Base-by-base conservation (phyloP, 2,329 filamentous ascomycete genomes). In the Corinectria fuckeliana region DNA sequence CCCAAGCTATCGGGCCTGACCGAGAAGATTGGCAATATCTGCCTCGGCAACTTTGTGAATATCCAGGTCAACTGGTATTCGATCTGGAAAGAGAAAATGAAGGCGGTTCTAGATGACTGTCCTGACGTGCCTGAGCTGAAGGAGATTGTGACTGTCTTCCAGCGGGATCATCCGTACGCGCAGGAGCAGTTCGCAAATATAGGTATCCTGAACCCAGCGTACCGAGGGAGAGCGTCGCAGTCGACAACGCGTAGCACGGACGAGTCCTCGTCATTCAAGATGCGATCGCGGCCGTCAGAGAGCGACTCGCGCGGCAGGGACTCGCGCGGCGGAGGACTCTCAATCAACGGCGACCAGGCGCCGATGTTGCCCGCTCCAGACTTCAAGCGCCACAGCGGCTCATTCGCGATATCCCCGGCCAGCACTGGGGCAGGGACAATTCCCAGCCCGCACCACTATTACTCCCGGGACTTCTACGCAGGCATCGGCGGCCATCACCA, bases 31-130 rank as follows among this genome's bases (percentile, higher is more conserved):
- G 92, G 95, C 69, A 91, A 93, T 69, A 89, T 91, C 21, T 94
- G 92, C 69, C 82, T 97, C 41, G 86, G 85, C 57, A 93, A 92
- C 69, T 92, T 98, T 70, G 87, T 97, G 66, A 88, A 90, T 63
- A 89, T 96, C 44, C 93, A 97, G 75, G 84, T 87, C 16, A 83
- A 86, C 48, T 99, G 94, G 94, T 93, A 89, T 73, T 83, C 83
- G 56, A 88, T 92, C 36, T 93, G 93, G 87, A 89, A 91, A 69
- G 89, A 91, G 67, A 97, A 96, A 79, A 85, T 97, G 62, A 88
- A 86, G 65, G 84, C 85, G 8, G 86, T 95, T 2, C 82, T 97
- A 5, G 87, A 88, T 30, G 86, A 90, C 52, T 81, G 82, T 47
- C 66, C 71, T 18, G 80, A 89, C 49, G 84, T 88, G 7, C 86